These are phyloP conservation scores for Xylariaceae sp. DNA, from an alignment of 2,329 filamentous ascomycete genomes.

Conservation along the genomic window DNA sequence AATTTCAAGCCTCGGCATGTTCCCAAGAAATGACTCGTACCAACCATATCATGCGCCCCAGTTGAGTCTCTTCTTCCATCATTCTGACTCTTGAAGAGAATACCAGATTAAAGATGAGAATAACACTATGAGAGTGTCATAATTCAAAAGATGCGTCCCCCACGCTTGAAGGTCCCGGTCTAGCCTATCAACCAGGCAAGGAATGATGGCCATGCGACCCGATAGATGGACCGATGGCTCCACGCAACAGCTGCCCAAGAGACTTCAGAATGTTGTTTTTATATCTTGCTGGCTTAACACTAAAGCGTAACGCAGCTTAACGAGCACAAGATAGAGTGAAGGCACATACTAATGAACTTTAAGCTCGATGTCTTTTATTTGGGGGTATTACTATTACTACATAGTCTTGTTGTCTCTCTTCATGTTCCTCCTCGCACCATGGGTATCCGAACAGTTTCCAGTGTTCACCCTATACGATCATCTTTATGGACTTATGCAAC, in stretches of 20 bases:
- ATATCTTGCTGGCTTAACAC: background rate
- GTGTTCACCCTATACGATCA: background rate
- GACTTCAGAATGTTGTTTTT: background rate
- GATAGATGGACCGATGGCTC: background rate
- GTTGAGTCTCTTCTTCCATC: no score
- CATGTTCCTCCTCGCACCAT: constrained; percentile 11
- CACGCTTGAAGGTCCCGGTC: background rate
- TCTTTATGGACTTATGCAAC: constrained; percentile 1
- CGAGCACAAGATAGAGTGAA: background rate
- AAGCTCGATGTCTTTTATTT: constrained; percentile 15
- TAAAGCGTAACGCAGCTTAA: background rate
- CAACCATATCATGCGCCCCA: no score
- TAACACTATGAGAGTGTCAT: no score
- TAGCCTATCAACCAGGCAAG: background rate
- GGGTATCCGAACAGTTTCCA: background rate
- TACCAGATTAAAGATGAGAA: no score
- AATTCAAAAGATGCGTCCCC: no score
- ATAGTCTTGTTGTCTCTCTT: constrained; percentile 11
- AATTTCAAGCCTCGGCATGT: no score
- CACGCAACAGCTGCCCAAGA: background rate
- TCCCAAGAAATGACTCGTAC: no score
- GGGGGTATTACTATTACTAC: constrained; percentile 29
- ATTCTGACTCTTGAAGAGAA: no score
- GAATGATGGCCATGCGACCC: background rate
- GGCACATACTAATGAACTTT: constrained; percentile 9